These are phyloP conservation scores for Cyclotella distinguenda DNA, from an alignment of 108 stramenopile species.

Conservation along the genomic window DNA sequence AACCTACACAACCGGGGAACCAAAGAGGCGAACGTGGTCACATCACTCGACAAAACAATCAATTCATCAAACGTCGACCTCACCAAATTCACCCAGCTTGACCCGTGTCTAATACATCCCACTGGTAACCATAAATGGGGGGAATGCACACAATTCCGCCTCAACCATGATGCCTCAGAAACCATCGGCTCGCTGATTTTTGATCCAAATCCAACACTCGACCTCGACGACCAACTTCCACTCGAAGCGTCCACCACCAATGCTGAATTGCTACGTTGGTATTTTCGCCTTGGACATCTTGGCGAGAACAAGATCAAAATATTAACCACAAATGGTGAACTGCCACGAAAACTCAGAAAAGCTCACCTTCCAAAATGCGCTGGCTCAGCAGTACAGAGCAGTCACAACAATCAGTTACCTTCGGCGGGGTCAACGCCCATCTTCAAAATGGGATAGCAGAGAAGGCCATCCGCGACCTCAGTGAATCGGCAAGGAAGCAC, in stretches of 20 bases:
- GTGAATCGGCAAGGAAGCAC: no score
- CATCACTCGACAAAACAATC: not conserved
- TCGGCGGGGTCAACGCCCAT: no score
- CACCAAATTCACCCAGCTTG: no score
- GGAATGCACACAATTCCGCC: slow-evolving; percentile 4
- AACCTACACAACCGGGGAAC: no score
- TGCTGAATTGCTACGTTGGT: slow-evolving; percentile 12
- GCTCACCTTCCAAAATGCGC: slow-evolving; percentile 16
- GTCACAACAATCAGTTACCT: slow-evolving; percentile 25
- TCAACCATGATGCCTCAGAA: no score
- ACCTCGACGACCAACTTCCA: slow-evolving; percentile 9
- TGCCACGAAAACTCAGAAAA: slow-evolving; percentile 4
- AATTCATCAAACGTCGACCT: not conserved
- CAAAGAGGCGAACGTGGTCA: no score
- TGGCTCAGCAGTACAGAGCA: no score
- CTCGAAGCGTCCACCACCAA: not conserved
- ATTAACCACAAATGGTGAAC: slow-evolving; percentile 13
- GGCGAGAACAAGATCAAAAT: not conserved
- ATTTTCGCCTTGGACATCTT: slow-evolving; percentile 8
- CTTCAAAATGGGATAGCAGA: no score
- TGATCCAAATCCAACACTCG: not conserved
- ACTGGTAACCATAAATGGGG: slow-evolving; percentile 14
- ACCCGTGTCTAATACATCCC: slow-evolving; percentile 15
- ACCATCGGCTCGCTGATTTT: no score
- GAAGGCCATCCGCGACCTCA: slow-evolving; percentile 4